Percentiles rank a stretch among this genome's conserved stretches.
Conservation (phyloP, 2,329 filamentous ascomycete genomes). For the Falciphora oryzae region DNA sequence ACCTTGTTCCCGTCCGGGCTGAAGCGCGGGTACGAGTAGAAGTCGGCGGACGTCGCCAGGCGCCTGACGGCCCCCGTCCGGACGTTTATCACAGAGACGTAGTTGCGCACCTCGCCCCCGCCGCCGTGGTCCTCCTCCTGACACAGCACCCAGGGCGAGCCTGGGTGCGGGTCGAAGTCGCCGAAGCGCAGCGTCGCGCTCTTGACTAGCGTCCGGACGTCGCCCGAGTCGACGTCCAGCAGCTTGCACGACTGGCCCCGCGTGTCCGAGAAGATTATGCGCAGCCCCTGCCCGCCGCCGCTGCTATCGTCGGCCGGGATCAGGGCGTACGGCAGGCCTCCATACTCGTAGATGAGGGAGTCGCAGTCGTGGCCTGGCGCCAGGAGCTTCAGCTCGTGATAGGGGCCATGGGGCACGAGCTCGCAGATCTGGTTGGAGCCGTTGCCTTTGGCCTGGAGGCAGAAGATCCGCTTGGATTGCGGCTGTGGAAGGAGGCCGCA, state of each 20-base stretch:
- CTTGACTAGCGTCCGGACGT: conserved; percentile 27
- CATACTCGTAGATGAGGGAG: conserved; percentile 47
- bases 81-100: conserved; percentile 33
- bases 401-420: conserved; percentile 23
- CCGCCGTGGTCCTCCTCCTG: conserved; percentile 45
- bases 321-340: conserved; percentile 39
- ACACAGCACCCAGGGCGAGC: conserved; percentile 38
- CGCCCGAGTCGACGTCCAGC: conserved; percentile 31
- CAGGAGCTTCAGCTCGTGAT: conserved; percentile 28
- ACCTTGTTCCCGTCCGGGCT: conserved; percentile 40
- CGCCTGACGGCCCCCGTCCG: conserved; percentile 34
- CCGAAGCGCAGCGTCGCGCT: conserved; percentile 34
- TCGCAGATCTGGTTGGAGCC: conserved; percentile 41
- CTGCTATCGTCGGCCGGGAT: conserved; percentile 16
- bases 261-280: conserved; percentile 40
- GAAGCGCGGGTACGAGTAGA: conserved; percentile 46
- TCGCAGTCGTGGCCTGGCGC: conserved; percentile 36
- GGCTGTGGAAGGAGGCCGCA: conserved; percentile 14
- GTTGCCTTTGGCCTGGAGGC: conserved; percentile 30
- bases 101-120: conserved; percentile 27
- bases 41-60: conserved; percentile 41
- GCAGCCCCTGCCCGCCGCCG: conserved; percentile 1
- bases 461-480: conserved; percentile 29
- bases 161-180: conserved; percentile 38
- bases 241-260: conserved; percentile 35